Evolutionary conservation across 352 stramenopile species (phyloP).

Genomic region (Aphanomyces euteiches): DNA sequence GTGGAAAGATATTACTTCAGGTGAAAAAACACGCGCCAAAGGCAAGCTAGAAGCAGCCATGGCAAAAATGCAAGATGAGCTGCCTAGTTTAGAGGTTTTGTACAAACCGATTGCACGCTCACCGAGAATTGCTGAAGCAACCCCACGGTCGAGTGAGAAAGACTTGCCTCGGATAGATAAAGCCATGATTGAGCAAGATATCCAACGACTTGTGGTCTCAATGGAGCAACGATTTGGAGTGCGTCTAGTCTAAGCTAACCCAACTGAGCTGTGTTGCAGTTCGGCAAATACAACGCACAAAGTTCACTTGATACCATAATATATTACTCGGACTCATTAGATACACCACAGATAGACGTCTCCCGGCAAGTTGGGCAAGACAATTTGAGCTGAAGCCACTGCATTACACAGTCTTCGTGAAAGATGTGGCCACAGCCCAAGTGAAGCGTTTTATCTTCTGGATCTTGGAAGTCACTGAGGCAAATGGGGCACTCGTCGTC

Average conservation of each 20-base stretch:
- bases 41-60: slow-evolving; percentile 3
- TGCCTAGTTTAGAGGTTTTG: slow-evolving; percentile 6
- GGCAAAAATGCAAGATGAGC: slow-evolving; percentile 11
- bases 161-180: not conserved
- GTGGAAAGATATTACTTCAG: slow-evolving; percentile 11
- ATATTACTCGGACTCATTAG: too few relatives aligned
- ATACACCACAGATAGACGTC: not conserved
- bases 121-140: too few relatives aligned
- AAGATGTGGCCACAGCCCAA: slow-evolving; percentile 79
- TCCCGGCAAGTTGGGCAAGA: slow-evolving; percentile 77
- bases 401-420: slow-evolving; percentile 81
- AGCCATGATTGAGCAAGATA: not conserved
- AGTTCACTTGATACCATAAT: not conserved
- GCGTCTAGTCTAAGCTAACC: not conserved
- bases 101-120: slow-evolving; percentile 1
- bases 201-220: not conserved
- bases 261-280: too few relatives aligned
- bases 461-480: slow-evolving; percentile 5
- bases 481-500: slow-evolving; percentile 19
- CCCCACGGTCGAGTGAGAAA: too few relatives aligned
- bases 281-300: not conserved
- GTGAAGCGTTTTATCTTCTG: slow-evolving; percentile 75
- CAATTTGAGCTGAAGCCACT: slow-evolving; percentile 75
- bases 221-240: not conserved
- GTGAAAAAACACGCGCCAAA: slow-evolving; percentile 10